phyloP scores from a whole-genome alignment of 257 asterid species.

The Primulina tabacum region DNA sequence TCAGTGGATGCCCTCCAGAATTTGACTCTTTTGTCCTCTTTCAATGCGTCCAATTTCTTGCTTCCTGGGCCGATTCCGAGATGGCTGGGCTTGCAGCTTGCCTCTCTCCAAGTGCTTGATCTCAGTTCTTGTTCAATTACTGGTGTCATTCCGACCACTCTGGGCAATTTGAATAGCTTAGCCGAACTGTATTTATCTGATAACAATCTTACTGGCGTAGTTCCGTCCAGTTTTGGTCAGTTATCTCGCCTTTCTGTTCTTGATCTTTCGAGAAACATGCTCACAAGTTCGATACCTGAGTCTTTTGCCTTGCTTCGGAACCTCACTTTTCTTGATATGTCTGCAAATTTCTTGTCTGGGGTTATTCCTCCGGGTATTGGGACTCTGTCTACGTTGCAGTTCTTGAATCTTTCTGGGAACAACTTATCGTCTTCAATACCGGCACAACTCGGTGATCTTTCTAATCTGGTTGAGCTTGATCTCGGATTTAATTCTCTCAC shows the following conservation, averaged over 20 bases:
- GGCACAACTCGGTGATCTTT: conserved; percentile 65
- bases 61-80: conserved; percentile 73
- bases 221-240: conserved; percentile 68
- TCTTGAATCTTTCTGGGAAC: conserved; percentile 69
- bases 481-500: conserved; percentile 63
- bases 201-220: conserved; percentile 55
- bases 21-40: conserved; percentile 55
- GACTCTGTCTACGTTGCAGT: conserved; percentile 45
- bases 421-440: conserved; percentile 75
- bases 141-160: conserved; percentile 57
- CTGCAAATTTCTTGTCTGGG: conserved; percentile 65
- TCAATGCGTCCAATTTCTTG: conserved; percentile 71
- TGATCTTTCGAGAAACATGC: conserved; percentile 68
- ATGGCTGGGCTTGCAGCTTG: conserved; percentile 66
- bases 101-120: conserved; percentile 74
- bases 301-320: conserved; percentile 41
- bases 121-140: conserved; percentile 65
- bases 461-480: conserved; percentile 71
- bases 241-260: conserved; percentile 52
- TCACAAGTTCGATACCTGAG: conserved; percentile 53
- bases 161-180: conserved; percentile 76
- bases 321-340: conserved; percentile 61
- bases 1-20: conserved; percentile 71
- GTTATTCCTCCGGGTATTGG: conserved; percentile 63
- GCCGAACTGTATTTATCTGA: conserved; percentile 54